Percentiles rank a stretch among this genome's conserved stretches.
Evolutionary conservation across 192 early-diverging fungal species (phyloP).

Genomic region (Podila epicladia): DNA sequence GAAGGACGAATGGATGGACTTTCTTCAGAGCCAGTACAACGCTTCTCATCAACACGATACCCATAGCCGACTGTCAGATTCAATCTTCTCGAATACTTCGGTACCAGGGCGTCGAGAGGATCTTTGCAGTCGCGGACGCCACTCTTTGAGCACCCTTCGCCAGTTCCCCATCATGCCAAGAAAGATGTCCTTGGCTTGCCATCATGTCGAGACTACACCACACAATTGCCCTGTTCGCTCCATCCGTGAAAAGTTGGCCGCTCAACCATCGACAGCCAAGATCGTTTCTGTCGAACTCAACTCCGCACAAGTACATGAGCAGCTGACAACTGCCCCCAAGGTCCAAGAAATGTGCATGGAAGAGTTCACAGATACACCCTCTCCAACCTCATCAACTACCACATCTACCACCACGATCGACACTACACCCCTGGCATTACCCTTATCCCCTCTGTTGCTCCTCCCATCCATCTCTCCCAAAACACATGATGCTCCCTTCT

Average conservation of each 20-base stretch:
- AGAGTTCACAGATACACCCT: no score
- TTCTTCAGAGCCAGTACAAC: constrained; percentile 16
- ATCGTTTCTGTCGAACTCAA: neutral
- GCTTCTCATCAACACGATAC: neutral
- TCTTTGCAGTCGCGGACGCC: neutral
- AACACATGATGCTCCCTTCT: neutral
- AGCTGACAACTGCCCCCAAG: neutral
- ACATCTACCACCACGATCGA: neutral
- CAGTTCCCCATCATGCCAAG: neutral
- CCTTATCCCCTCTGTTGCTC: neutral
- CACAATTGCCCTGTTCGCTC: neutral
- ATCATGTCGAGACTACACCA: neutral
- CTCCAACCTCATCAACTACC: no score
- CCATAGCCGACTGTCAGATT: neutral
- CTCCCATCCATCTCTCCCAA: neutral
- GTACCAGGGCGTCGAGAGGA: neutral
- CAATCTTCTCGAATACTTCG: neutral
- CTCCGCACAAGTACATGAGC: neutral
- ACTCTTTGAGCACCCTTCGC: neutral
- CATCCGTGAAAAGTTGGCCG: neutral
- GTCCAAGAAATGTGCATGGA: no score
- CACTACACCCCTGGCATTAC: neutral
- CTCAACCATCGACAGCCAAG: neutral
- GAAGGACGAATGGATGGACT: constrained; percentile 10
- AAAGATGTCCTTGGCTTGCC: neutral